Evolutionary conservation across 768 basidiomycete species (phyloP).

Genomic region (Phylloporus arenicola): DNA sequence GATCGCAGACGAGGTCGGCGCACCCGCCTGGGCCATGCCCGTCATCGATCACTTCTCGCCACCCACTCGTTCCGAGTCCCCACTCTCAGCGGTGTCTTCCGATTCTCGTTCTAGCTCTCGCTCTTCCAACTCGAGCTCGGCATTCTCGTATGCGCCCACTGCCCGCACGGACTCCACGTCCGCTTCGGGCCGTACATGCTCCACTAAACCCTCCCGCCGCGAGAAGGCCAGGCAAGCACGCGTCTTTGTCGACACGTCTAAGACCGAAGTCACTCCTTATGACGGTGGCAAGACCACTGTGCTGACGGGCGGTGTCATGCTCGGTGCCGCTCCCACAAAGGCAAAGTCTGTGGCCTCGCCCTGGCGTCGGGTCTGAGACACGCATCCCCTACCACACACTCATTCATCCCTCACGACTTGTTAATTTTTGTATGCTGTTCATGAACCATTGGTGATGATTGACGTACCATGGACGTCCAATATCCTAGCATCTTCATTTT

Average conservation of each 20-base stretch:
- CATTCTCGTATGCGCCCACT: slow-evolving; percentile 60
- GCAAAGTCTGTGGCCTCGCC: slow-evolving; percentile 31
- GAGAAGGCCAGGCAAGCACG: slow-evolving; percentile 64
- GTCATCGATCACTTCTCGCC: slow-evolving; percentile 54
- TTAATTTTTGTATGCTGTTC: slow-evolving; percentile 19
- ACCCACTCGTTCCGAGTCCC: slow-evolving; percentile 49
- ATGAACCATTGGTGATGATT: slow-evolving; percentile 25
- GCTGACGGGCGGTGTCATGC: slow-evolving; percentile 84
- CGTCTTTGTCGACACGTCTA: slow-evolving; percentile 69
- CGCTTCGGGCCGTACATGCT: slow-evolving; percentile 34
- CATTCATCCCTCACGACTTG: slow-evolving; percentile 20
- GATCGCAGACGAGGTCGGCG: slow-evolving; percentile 65
- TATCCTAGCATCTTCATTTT: slow-evolving; percentile 31
- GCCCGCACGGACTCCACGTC: slow-evolving; percentile 49
- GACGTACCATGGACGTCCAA: slow-evolving; percentile 22
- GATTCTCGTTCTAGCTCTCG: slow-evolving; percentile 50
- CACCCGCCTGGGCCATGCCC: slow-evolving; percentile 67
- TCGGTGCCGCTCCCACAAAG: slow-evolving; percentile 47
- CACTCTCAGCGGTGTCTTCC: slow-evolving; percentile 50
- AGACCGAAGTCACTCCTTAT: slow-evolving; percentile 77
- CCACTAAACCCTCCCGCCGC: slow-evolving; percentile 56
- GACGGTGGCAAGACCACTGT: slow-evolving; percentile 87
- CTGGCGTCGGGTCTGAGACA: slow-evolving; percentile 56
- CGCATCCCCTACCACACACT: slow-evolving; percentile 16
- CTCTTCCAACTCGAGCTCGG: slow-evolving; percentile 70